Conservation (phyloP, 148 eudicot species). For the Diospyros lotus region DNA sequence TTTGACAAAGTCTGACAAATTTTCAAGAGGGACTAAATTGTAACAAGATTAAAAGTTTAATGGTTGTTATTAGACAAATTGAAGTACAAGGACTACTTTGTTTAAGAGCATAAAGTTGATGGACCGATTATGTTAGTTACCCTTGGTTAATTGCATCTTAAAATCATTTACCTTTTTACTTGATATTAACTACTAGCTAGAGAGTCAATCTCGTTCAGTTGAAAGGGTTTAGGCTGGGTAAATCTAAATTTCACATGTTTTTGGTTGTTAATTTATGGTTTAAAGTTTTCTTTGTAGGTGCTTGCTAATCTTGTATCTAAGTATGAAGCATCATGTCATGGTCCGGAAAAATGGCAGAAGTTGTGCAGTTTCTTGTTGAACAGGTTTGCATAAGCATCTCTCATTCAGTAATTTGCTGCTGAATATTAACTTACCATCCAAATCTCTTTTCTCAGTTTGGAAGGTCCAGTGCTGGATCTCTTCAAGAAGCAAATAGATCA, state of each 20-base stretch:
- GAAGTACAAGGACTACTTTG: too few species aligned
- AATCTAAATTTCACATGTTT: not conserved
- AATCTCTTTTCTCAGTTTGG: constrained; percentile 54
- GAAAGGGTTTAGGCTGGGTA: not conserved
- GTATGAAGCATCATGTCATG: constrained; percentile 74
- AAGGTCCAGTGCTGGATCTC: constrained; percentile 83
- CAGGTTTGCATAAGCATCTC: constrained; percentile 45
- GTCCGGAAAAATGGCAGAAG: constrained; percentile 93
- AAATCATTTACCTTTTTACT: too few species aligned
- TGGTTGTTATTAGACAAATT: too few species aligned
- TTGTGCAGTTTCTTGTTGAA: constrained; percentile 62
- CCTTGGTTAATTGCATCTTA: too few species aligned
- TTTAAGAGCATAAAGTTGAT: too few species aligned
- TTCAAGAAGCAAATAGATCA: constrained; percentile 83
- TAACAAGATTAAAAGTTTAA: too few species aligned
- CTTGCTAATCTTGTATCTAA: constrained; percentile 66
- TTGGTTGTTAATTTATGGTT: constrained; percentile 2
- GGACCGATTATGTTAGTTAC: too few species aligned
- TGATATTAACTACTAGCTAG: not conserved
- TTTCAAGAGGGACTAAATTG: too few species aligned
- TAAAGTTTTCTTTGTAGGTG: constrained; percentile 38
- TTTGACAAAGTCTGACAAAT: too few species aligned
- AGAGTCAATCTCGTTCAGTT: not conserved
- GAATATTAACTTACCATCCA: constrained; percentile 8
- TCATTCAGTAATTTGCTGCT: constrained; percentile 4